Base-by-base conservation (phyloP, 2,329 filamentous ascomycete species). In the Coniochaeta hoffmannii region DNA sequence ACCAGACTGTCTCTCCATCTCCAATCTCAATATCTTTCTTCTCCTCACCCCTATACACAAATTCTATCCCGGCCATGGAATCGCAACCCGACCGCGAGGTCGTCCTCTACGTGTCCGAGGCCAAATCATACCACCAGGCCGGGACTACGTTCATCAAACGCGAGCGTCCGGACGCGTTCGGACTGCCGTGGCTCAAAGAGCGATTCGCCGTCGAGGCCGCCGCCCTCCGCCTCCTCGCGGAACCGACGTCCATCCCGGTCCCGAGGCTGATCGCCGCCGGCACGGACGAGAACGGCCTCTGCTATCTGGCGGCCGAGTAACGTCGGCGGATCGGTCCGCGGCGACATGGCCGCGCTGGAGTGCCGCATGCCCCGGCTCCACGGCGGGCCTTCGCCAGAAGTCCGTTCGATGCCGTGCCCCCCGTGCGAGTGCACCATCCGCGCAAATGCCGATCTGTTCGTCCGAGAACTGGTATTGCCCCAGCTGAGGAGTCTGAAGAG, bases 181-280 rank as follows among this genome's bases (percentile, higher is more conserved):
- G 36, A 41, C 30, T n/a, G n/a, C 32, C 36, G n/a, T 41, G n/a
- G 7, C 7, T 41, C 36, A 41, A 41, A 15, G 36, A 41, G n/a
- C 36, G 36, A 7, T 41, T 41, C 36, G 8, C 7, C 8, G 36
- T 41, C 36, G 36, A 41, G 36, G 7, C 36, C n/a, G n/a, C n/a
- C 36, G 36, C 15, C 36, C 36, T 41, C 7, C 36, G 15, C 36
- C 15, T 41, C 36, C 36, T 41, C 36, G 36, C 36, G n/a, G n/a
- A 17, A 8, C 15, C 7, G n/a, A 41, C 36, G n/a, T 8, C 61
- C 6, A 57, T 56, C 9, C 57, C 55, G 19, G 61, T 60, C 12
- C 60, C 61, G 53, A 56, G 56, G 49, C 58, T 59, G 26, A 59
- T 63, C 6, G 57, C 57, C 10, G 28, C 36, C 2, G 61, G 61